Evolutionary conservation across 371 early-diverging fungal genomes (phyloP).

Genomic region (Circinella umbellata): DNA sequence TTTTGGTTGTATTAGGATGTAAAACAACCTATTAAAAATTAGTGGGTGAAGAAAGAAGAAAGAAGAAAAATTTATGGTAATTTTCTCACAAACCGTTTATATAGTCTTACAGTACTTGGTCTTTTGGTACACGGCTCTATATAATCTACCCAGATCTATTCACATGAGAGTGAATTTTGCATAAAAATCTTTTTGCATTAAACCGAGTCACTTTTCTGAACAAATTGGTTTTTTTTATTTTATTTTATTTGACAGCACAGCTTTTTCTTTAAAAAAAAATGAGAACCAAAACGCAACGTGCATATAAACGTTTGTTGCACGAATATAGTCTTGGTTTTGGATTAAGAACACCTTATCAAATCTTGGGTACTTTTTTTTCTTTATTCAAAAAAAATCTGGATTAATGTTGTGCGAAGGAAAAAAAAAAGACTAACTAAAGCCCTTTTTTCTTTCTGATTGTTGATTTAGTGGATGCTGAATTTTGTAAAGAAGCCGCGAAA

Average conservation of each 20-base stretch:
- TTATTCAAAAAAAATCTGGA: neutral
- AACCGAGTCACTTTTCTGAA: neutral
- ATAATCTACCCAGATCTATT: too few species aligned
- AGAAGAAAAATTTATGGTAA: too few species aligned
- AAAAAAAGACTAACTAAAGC: neutral
- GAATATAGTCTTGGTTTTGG: slow-evolving; percentile 79
- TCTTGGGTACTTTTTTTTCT: slow-evolving; percentile 62
- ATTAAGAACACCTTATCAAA: slow-evolving; percentile 90
- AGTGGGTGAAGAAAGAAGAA: too few species aligned
- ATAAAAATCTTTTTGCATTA: neutral
- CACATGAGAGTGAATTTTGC: too few species aligned
- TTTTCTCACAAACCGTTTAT: too few species aligned
- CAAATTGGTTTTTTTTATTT: neutral
- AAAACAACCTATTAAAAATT: too few species aligned
- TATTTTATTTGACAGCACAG: neutral
- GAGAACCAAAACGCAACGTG: slow-evolving; percentile 81
- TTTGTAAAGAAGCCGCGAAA: slow-evolving; percentile 64
- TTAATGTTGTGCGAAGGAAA: too few species aligned
- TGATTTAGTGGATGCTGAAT: slow-evolving; percentile 73
- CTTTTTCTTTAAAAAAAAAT: slow-evolving; percentile 39
- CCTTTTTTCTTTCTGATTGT: neutral
- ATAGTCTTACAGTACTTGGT: too few species aligned
- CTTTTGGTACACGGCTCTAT: too few species aligned
- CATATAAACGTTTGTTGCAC: slow-evolving; percentile 78
- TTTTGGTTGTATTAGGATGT: too few species aligned